These are phyloP conservation scores for Penicillium sp. DNA, from an alignment of 2,329 filamentous ascomycete genomes.

Conservation along the genomic window DNA sequence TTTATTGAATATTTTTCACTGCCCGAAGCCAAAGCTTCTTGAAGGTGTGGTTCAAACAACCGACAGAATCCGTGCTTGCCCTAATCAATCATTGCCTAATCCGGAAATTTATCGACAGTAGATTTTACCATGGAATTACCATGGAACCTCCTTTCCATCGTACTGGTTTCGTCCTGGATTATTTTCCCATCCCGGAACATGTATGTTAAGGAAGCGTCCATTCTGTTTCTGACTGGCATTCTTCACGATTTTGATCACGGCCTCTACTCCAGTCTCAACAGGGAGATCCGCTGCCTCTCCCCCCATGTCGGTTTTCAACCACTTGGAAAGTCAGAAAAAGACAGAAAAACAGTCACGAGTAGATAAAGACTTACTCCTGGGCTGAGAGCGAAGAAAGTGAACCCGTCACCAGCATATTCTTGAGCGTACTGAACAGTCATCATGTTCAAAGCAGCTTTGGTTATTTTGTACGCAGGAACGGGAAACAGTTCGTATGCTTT, in stretches of 20 bases:
- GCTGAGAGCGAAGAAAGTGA: slow-evolving; percentile 14
- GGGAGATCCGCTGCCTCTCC: slow-evolving; percentile 35
- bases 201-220: slow-evolving; percentile 45
- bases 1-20: no score
- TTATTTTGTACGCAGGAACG: slow-evolving; percentile 41
- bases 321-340: slow-evolving; percentile 24
- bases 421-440: slow-evolving; percentile 38
- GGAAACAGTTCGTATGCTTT: slow-evolving; percentile 20
- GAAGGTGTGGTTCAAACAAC: no score
- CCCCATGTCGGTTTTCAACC: slow-evolving; percentile 43
- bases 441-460: slow-evolving; percentile 48
- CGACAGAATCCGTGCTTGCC: no score
- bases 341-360: background rate
- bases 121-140: slow-evolving; percentile 22
- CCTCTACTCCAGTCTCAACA: slow-evolving; percentile 30
- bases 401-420: slow-evolving; percentile 31
- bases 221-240: slow-evolving; percentile 32
- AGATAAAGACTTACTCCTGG: slow-evolving; percentile 40
- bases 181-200: slow-evolving; percentile 29
- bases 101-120: background rate
- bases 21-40: no score
- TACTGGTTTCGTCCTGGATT: slow-evolving; percentile 28
- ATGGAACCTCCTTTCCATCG: slow-evolving; percentile 22
- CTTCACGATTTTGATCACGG: slow-evolving; percentile 44
- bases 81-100: no score